A percentile compares a stretch with the other conserved stretches of the same genome.
Conservation (phyloP, 805 yeast genomes). For the Cyberlindnera maclurae region DNA sequence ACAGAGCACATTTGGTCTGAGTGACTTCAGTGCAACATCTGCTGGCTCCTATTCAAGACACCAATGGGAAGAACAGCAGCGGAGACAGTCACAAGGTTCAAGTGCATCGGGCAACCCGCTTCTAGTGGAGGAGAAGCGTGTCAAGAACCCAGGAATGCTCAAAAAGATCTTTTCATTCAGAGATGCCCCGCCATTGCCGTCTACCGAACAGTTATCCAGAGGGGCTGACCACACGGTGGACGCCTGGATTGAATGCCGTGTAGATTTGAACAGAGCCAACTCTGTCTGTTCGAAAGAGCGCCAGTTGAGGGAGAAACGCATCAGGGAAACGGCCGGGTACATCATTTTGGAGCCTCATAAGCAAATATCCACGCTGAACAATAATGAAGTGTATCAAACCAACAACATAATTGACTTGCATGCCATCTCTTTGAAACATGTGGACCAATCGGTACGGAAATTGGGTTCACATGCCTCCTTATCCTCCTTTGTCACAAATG, state of each 20-base stretch:
- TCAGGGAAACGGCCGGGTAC: slow-evolving; percentile 51
- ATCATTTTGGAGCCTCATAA: slow-evolving; percentile 58
- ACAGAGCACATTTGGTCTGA: slow-evolving; percentile 36
- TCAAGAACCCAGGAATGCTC: slow-evolving; percentile 13
- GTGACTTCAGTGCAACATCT: slow-evolving; percentile 80
- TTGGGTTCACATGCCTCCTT: slow-evolving; percentile 33
- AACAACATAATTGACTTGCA: slow-evolving; percentile 24
- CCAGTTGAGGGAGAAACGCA: slow-evolving; percentile 60
- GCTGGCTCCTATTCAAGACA: slow-evolving; percentile 83
- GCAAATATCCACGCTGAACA: slow-evolving; percentile 36
- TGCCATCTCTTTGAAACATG: slow-evolving; percentile 30
- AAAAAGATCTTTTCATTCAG: slow-evolving; percentile 16
- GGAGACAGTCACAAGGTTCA: slow-evolving; percentile 10
- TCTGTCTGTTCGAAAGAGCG: slow-evolving; percentile 64
- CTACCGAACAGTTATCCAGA: slow-evolving; percentile 17
- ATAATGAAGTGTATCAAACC: slow-evolving; percentile 36
- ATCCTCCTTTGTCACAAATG: slow-evolving; percentile 46
- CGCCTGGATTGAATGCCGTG: slow-evolving; percentile 45
- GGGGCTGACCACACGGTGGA: slow-evolving; percentile 28
- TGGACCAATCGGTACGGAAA: slow-evolving; percentile 36
- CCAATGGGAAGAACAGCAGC: slow-evolving; percentile 37
- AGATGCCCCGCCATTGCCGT: slow-evolving; percentile 23
- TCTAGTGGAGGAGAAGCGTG: slow-evolving; percentile 18
- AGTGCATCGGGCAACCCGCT: slow-evolving; percentile 25
- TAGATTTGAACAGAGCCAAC: slow-evolving; percentile 66